Base-by-base conservation (phyloP, 495 filamentous ascomycete genomes). In the Talaromyces trachyspermus region DNA sequence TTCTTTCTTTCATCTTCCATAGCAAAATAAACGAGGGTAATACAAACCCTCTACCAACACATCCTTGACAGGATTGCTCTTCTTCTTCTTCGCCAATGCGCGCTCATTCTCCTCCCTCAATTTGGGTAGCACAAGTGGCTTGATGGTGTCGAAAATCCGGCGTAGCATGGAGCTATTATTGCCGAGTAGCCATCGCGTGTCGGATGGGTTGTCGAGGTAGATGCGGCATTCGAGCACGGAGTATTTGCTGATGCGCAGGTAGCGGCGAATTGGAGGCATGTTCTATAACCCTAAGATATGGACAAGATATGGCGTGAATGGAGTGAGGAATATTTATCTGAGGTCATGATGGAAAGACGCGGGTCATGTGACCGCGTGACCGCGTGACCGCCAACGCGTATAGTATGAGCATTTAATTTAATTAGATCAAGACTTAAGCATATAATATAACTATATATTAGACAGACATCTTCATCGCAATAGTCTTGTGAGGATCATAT, bases 381-480 rank as follows among this genome's bases (percentile, higher is more conserved):
- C n/a, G n/a, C n/a, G n/a, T n/a, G n/a, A n/a, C n/a, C n/a, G n/a
- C n/a, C n/a, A n/a, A n/a, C n/a, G n/a, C n/a, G n/a, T n/a, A n/a
- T n/a, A n/a, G n/a, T n/a, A n/a, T n/a, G n/a, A n/a, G n/a, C n/a
- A n/a, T n/a, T n/a, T n/a, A n/a, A n/a, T n/a, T n/a, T n/a, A n/a
- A n/a, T n/a, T n/a, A n/a, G n/a, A n/a, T n/a, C n/a, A n/a, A n/a
- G n/a, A n/a, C n/a, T n/a, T n/a, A n/a, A n/a, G n/a, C n/a, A n/a
- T n/a, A n/a, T n/a, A n/a, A n/a, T n/a, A n/a, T n/a, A n/a, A n/a
- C n/a, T n/a, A n/a, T n/a, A n/a, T n/a, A n/a, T n/a, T 73, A 95
- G 25, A 97, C 89, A 57, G 84, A 89, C 92, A 97, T 97, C 68
- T 96, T 95, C 92, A 97, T 97, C 32, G 85, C 74, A 61, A 96